These are phyloP conservation scores for Spergularia marina DNA, from an alignment of 148 eudicot genomes.

Conservation along the genomic window DNA sequence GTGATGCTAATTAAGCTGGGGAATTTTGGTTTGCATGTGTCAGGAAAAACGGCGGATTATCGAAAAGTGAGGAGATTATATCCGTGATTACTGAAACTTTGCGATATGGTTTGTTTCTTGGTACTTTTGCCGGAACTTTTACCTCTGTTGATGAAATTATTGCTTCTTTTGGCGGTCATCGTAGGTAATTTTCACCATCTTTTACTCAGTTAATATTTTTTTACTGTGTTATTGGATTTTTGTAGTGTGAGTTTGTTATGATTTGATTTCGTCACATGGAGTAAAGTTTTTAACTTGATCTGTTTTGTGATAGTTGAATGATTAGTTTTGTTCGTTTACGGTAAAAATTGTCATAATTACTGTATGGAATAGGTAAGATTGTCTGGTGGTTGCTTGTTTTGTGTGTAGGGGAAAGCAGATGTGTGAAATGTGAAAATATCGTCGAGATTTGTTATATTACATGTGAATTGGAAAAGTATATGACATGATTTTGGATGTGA, in stretches of 20 bases:
- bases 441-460: neutral
- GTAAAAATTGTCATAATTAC: neutral
- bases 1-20: neutral
- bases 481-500: neutral
- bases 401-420: neutral
- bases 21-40: constrained; percentile 1
- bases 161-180: constrained; percentile 81
- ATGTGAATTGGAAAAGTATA: neutral
- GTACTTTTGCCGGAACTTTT: constrained; percentile 89
- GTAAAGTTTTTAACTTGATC: neutral
- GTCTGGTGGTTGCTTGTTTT: neutral
- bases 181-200: constrained; percentile 44
- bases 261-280: neutral
- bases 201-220: neutral
- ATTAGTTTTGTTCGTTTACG: neutral
- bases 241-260: neutral
- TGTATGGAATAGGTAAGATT: neutral
- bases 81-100: constrained; percentile 71
- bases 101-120: constrained; percentile 90
- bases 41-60: constrained; percentile 51
- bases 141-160: constrained; percentile 86
- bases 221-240: neutral
- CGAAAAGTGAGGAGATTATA: constrained; percentile 55
- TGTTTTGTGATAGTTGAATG: neutral
- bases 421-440: neutral